Evolutionary conservation across 1,284 basidiomycete genomes (phyloP).

Genomic region (Acaromyces ingoldii): DNA sequence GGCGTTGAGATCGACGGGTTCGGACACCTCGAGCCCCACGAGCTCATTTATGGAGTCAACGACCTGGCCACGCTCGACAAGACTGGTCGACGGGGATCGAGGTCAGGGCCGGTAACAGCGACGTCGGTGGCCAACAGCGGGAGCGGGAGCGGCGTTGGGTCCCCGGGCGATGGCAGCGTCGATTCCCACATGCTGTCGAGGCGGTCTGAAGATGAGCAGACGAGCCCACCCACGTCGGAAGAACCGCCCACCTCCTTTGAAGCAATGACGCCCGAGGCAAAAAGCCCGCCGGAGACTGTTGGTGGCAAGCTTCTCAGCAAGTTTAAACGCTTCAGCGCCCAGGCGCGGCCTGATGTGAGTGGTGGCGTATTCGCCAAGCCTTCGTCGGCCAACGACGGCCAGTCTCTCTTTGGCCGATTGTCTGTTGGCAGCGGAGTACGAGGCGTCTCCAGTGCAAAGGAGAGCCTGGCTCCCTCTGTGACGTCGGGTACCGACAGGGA

Average conservation of each 20-base stretch:
- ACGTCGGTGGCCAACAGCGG: conserved; percentile 1
- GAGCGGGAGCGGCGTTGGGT: conserved; percentile 1
- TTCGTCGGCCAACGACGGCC: not conserved
- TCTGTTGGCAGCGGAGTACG: too few relatives aligned
- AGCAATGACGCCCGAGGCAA: conserved; percentile 40
- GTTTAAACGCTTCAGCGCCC: conserved; percentile 29
- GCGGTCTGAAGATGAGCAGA: conserved; percentile 10
- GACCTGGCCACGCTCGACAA: conserved; percentile 21
- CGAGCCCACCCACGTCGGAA: not conserved
- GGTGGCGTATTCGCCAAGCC: too few relatives aligned
- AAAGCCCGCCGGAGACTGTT: conserved; percentile 14
- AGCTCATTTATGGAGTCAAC: conserved; percentile 31
- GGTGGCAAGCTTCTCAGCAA: conserved; percentile 35
- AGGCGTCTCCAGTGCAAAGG: too few relatives aligned
- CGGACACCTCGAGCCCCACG: conserved; percentile 49
- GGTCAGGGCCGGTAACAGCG: conserved; percentile 8
- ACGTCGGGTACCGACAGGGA: not conserved
- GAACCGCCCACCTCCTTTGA: conserved; percentile 38
- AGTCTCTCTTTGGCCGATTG: not conserved
- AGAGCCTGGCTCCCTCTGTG: not conserved
- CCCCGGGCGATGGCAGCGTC: conserved; percentile 13
- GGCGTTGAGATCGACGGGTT: conserved; percentile 56
- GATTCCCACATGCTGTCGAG: conserved; percentile 17
- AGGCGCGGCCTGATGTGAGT: not conserved
- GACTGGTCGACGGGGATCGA: conserved; percentile 9